A percentile compares a stretch with the other conserved stretches of the same genome.
phyloP scores from a whole-genome alignment of 306 rosid species.

The peach (Prunus persica) region DNA sequence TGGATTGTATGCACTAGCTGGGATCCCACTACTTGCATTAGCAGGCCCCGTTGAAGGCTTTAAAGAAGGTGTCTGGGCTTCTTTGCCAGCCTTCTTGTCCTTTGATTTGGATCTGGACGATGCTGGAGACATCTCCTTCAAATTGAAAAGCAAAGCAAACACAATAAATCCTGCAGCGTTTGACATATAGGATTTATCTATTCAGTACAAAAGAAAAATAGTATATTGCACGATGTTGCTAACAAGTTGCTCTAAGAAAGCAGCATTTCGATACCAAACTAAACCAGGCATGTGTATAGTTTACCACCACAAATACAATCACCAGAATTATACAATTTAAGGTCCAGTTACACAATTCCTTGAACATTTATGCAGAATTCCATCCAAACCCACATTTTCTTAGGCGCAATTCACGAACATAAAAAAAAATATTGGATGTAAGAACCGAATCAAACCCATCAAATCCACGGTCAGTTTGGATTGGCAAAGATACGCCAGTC shows the following conservation, averaged over 20 bases:
- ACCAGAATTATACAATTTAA: not conserved
- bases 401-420: not conserved
- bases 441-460: constrained; percentile 1
- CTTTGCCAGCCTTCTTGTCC: constrained; percentile 78
- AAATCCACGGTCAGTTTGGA: not conserved
- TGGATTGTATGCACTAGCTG: constrained; percentile 92
- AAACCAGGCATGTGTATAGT: not conserved
- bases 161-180: constrained; percentile 30
- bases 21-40: constrained; percentile 56
- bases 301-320: not conserved
- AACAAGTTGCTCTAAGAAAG: not conserved
- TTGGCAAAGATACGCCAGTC: not conserved
- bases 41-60: constrained; percentile 58
- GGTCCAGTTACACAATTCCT: not conserved
- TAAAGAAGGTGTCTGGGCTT: constrained; percentile 58
- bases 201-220: constrained; percentile 1
- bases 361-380: not conserved
- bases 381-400: not conserved
- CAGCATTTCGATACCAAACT: not conserved
- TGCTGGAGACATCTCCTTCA: constrained; percentile 77
- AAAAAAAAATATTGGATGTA: not conserved
- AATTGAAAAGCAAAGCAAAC: not conserved
- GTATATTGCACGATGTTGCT: not conserved
- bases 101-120: constrained; percentile 83
- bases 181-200: not conserved